Conservation (phyloP, 495 filamentous ascomycete genomes). For the Cercophora sp. region DNA sequence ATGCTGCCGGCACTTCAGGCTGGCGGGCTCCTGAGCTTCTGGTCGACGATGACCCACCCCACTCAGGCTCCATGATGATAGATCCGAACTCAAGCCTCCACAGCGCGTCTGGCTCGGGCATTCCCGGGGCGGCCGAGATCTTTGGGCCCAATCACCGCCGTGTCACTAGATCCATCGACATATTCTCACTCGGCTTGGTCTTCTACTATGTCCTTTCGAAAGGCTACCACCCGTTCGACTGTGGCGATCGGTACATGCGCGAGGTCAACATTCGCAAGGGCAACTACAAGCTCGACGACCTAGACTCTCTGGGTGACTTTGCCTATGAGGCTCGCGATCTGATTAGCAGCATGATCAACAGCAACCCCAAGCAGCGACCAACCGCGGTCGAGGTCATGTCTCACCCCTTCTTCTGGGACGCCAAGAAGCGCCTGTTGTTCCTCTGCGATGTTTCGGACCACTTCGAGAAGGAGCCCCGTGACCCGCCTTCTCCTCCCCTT, state of each 20-base stretch:
- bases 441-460: slow-evolving; percentile 91
- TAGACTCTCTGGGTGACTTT: slow-evolving; percentile 73
- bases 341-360: slow-evolving; percentile 74
- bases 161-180: slow-evolving; percentile 91
- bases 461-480: slow-evolving; percentile 84
- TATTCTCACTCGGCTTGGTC: slow-evolving; percentile 92
- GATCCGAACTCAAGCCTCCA: slow-evolving; percentile 39
- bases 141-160: slow-evolving; percentile 49
- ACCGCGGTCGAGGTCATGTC: slow-evolving; percentile 72
- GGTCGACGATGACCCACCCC: slow-evolving; percentile 62
- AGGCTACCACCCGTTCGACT: slow-evolving; percentile 91
- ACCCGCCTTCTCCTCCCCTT: slow-evolving; percentile 68
- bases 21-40: slow-evolving; percentile 96
- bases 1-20: slow-evolving; percentile 87
- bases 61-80: slow-evolving; percentile 21
- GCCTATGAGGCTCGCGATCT: slow-evolving; percentile 83
- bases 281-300: slow-evolving; percentile 63
- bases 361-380: slow-evolving; percentile 67
- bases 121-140: slow-evolving; percentile 46
- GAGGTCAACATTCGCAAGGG: slow-evolving; percentile 95
- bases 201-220: slow-evolving; percentile 94
- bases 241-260: slow-evolving; percentile 86
- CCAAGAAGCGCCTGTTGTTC: slow-evolving; percentile 83
- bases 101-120: slow-evolving; percentile 42
- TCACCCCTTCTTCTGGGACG: slow-evolving; percentile 94